phyloP scores from a whole-genome alignment of 495 filamentous ascomycete genomes.

The Lasiosphaeria ovina region DNA sequence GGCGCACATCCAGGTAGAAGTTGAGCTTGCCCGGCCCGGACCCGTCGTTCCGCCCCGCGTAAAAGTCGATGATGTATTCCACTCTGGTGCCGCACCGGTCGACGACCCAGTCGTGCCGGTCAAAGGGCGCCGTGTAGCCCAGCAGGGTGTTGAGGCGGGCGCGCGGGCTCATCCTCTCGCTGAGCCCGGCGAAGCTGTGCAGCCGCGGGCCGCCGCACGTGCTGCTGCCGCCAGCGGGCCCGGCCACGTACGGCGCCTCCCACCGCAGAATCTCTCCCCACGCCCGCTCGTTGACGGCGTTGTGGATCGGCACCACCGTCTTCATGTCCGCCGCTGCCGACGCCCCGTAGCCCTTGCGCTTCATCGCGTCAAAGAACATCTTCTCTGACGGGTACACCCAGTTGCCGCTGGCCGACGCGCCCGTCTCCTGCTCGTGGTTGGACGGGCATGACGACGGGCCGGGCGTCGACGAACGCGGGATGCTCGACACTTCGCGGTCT shows the following conservation, averaged over 20 bases:
- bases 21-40: slow-evolving; percentile 64
- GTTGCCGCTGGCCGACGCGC: slow-evolving; percentile 69
- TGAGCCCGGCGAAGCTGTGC: slow-evolving; percentile 77
- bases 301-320: slow-evolving; percentile 94
- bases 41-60: slow-evolving; percentile 65
- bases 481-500: slow-evolving; percentile 31
- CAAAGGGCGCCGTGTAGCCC: slow-evolving; percentile 88
- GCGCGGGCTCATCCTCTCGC: slow-evolving; percentile 71
- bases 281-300: slow-evolving; percentile 90
- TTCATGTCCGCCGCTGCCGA: slow-evolving; percentile 69
- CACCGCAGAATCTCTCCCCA: slow-evolving; percentile 82
- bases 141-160: slow-evolving; percentile 77
- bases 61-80: slow-evolving; percentile 98
- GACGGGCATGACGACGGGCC: slow-evolving; percentile 51
- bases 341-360: slow-evolving; percentile 65
- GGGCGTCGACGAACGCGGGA: slow-evolving; percentile 58
- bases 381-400: slow-evolving; percentile 97
- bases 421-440: slow-evolving; percentile 72
- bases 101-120: slow-evolving; percentile 96
- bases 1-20: slow-evolving; percentile 93
- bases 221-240: slow-evolving; percentile 21
- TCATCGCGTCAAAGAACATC: slow-evolving; percentile 94
- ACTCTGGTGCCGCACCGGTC: slow-evolving; percentile 86
- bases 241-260: slow-evolving; percentile 64
- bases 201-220: slow-evolving; percentile 80